Evolutionary conservation across 2,329 filamentous ascomycete species (phyloP), one percentile per base, ranked within the genome.

Genomic region (Diaporthe amygdali): DNA sequence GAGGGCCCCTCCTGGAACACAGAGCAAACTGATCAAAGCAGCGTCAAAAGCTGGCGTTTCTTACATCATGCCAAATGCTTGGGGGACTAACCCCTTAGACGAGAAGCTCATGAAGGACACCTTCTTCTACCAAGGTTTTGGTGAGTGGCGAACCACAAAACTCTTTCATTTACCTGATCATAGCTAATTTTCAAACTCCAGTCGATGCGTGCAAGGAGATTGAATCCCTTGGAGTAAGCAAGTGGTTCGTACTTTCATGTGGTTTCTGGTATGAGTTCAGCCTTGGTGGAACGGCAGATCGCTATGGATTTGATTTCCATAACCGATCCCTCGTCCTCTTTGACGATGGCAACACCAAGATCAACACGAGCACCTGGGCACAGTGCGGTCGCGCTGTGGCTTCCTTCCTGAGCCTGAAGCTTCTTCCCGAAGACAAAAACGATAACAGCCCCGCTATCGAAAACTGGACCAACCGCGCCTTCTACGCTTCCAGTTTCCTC

Each of bases 331-430:
- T 73, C 4, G 71, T 71, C 27, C 59, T 88, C 55, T 89, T 84
- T 68, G 89, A 91, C 73, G 86, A 89, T 30, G 91, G 91, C 0
- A 84, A 83, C 25, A 85, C 83, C 1, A 84, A 80, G 68, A 87
- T 92, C 75, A 89, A 86, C 72, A 87, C 82, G 0, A 88, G 86
- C 15, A 93, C 92, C 0, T 90, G 88, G 84, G 74, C 81, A 7
- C 90, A 92, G 79, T 81, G 85, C 75, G 85, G 78, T 25, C 73
- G 74, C 3, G 78, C 74, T 3, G 39, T 76, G 85, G 73, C 77
- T 83, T 74, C 75, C 22, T 79, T 90, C 0, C 77, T 90, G 2
- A 86, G 78, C 27, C 79, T 90, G 0, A 75, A 81, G 51, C 73
- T 83, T 76, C 74, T 70, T 5, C 72, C 66, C 7, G 72, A 73